phyloP scores from a whole-genome alignment of 2,329 filamentous ascomycete species.

The Stachybotrys echinatus region DNA sequence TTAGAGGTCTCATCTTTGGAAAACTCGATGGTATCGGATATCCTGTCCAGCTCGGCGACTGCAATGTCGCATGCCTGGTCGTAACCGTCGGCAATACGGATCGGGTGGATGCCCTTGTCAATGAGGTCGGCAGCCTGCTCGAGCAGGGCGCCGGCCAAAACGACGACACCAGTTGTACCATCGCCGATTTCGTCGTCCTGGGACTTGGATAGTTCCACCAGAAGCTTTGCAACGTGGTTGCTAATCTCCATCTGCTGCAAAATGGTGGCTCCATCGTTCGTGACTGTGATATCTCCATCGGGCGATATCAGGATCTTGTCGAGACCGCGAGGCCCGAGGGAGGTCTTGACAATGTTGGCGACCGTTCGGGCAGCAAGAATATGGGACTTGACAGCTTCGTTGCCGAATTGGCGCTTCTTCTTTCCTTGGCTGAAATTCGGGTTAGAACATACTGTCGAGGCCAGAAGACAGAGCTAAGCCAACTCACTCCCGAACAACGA shows the following conservation, averaged over 20 bases:
- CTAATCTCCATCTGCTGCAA: conserved; percentile 98
- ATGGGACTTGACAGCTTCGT: conserved; percentile 96
- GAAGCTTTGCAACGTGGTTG: conserved; percentile 94
- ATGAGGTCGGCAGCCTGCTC: conserved; percentile 97
- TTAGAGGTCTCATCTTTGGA: conserved; percentile 74
- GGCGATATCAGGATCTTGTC: conserved; percentile 99
- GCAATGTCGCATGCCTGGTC: conserved; percentile 97
- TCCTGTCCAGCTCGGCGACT: conserved; percentile 83
- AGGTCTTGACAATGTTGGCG: conserved; percentile 95
- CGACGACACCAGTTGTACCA: conserved; percentile 95
- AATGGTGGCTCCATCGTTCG: conserved; percentile 97
- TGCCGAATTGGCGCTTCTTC: conserved; percentile 96
- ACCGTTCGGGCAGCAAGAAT: conserved; percentile 95
- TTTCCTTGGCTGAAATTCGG: conserved; percentile 69
- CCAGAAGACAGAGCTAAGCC: background rate
- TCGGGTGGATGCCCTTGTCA: conserved; percentile 99
- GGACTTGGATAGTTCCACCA: conserved; percentile 96
- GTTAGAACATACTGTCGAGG: conserved; percentile 11
- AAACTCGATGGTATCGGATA: conserved; percentile 89
- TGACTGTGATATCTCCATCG: conserved; percentile 98
- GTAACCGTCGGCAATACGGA: conserved; percentile 96
- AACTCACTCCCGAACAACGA: conserved; percentile 92
- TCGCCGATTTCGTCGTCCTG: conserved; percentile 99
- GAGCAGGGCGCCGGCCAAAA: conserved; percentile 86
- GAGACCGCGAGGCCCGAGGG: conserved; percentile 87